A percentile compares a stretch with the other conserved stretches of the same genome.
Conservation (phyloP, 1,139 yeast genomes). For the Ashbya aceris region DNA sequence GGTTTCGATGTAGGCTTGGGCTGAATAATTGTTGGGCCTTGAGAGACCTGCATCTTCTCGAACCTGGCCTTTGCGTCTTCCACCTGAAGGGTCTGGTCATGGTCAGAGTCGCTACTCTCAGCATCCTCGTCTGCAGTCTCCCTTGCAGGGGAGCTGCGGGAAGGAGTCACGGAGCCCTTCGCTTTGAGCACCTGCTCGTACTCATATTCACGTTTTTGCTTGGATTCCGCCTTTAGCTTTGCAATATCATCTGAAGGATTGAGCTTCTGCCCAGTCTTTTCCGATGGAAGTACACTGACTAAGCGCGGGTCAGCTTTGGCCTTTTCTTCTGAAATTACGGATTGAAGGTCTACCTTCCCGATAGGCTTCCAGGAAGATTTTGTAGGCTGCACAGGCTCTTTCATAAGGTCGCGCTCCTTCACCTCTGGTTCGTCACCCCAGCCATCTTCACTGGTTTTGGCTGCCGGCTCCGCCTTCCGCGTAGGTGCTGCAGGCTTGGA, state of each 20-base stretch:
- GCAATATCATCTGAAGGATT: conserved; percentile 28
- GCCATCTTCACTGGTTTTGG: conserved; percentile 39
- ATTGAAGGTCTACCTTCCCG: conserved; percentile 44
- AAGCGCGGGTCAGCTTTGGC: conserved; percentile 34
- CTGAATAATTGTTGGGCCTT: conserved; percentile 21
- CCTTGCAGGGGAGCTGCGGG: neutral
- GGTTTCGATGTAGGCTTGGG: conserved; percentile 25
- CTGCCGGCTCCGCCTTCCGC: neutral
- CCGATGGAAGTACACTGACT: conserved; percentile 12
- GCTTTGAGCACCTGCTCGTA: conserved; percentile 30
- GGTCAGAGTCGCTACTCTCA: conserved; percentile 15
- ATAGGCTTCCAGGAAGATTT: conserved; percentile 45
- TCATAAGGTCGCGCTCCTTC: conserved; percentile 58
- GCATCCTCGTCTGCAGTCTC: conserved; percentile 3
- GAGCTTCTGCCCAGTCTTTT: conserved; percentile 12
- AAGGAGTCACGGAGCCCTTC: too few relatives aligned
- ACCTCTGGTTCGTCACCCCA: conserved; percentile 54
- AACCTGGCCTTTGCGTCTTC: neutral
- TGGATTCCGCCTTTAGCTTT: conserved; percentile 36
- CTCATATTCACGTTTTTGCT: conserved; percentile 37
- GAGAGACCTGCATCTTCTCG: neutral
- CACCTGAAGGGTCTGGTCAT: neutral
- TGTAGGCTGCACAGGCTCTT: conserved; percentile 49
- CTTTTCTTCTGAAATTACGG: conserved; percentile 33
- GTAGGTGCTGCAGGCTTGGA: neutral